phyloP scores from a whole-genome alignment of 179 eudicot species.

The Pouteria campechiana region DNA sequence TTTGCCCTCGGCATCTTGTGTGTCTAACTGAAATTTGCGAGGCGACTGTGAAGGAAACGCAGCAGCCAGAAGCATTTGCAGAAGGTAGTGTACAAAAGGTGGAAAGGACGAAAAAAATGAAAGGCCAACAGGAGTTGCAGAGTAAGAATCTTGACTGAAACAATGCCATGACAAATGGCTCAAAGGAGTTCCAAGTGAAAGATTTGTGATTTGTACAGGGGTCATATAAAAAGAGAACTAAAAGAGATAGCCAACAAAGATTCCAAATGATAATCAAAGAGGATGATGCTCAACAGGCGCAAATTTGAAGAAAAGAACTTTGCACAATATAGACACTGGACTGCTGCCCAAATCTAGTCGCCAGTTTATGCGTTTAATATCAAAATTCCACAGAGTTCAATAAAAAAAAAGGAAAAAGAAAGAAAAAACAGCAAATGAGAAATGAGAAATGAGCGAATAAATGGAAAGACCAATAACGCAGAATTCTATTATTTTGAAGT shows the following conservation, averaged over 20 bases:
- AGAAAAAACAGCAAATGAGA: conserved; percentile 9
- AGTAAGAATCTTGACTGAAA: conserved; percentile 65
- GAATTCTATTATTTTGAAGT: too few species aligned
- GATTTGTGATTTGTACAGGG: conserved; percentile 18
- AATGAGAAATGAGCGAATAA: conserved; percentile 9
- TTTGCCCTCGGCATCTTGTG: conserved; percentile 82
- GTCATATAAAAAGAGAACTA: conserved; percentile 23
- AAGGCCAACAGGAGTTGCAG: conserved; percentile 73
- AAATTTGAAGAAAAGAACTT: conserved; percentile 38
- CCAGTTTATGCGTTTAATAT: conserved; percentile 19
- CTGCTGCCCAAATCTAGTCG: conserved; percentile 25
- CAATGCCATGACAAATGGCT: conserved; percentile 64
- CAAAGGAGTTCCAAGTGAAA: conserved; percentile 42
- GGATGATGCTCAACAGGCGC: conserved; percentile 47
- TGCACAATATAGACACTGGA: too few species aligned
- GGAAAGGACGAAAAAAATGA: conserved; percentile 56
- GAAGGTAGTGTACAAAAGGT: conserved; percentile 48
- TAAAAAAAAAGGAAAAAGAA: conserved; percentile 7
- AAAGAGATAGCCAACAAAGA: conserved; percentile 52
- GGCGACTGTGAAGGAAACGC: conserved; percentile 58
- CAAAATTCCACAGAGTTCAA: conserved; percentile 13
- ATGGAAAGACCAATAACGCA: too few species aligned
- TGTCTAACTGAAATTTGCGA: conserved; percentile 40
- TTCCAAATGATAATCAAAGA: conserved; percentile 40
- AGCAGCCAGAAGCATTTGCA: conserved; percentile 70